Evolutionary conservation across 768 basidiomycete genomes (phyloP), one percentile per base, ranked within the genome.

Genomic region (Termitomyces sp.): DNA sequence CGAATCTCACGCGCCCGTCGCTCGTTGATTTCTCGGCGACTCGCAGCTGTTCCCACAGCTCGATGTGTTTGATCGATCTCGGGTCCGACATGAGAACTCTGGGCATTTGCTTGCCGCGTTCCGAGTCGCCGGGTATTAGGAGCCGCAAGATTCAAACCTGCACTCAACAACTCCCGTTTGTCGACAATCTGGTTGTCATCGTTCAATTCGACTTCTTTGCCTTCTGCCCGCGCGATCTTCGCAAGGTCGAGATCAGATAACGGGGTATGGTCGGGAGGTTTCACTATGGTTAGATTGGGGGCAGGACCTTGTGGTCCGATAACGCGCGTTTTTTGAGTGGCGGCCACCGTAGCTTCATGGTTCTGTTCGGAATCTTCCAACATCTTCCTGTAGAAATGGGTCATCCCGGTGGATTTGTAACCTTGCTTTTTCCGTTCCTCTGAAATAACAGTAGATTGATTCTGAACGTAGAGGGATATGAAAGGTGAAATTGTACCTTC

Each of bases 151-250:
- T 99, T 99, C 53, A 99, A 74, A 2, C 97, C 97, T 5, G 96
- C 95, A 20, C 88, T 83, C 42, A 98, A 76, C 7, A 99, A 75
- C 50, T 95, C 91, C 53, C 95, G 86, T 66, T 95, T 94, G 74
- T 99, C 97, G 45, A 99, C 88, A 43, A 98, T 94, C 67, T 95
- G 91, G 63, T 94, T 95, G 63, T 98, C 95, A 68, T 98, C 96
- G 68, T 98, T 98, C 32, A 98, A 74, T 69, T 98, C 96, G 32
- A 99, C 86, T 11, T 85, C 78, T 68, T 89, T 89, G 22, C 94
- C 95, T 64, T 88, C 78, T 54, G 78, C 82, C 60, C 77, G 76
- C 15, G 93, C 92, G 41, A 80, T 62, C 41, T 69, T 80, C 22
- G 89, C 92, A 25, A 92, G 77, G 63, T 92, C 87, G 27, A 82